A percentile compares a stretch with the other conserved stretches of the same genome.
phyloP scores from a whole-genome alignment of 2,329 filamentous ascomycete genomes.

The Talaromyces albobiverticillius region DNA sequence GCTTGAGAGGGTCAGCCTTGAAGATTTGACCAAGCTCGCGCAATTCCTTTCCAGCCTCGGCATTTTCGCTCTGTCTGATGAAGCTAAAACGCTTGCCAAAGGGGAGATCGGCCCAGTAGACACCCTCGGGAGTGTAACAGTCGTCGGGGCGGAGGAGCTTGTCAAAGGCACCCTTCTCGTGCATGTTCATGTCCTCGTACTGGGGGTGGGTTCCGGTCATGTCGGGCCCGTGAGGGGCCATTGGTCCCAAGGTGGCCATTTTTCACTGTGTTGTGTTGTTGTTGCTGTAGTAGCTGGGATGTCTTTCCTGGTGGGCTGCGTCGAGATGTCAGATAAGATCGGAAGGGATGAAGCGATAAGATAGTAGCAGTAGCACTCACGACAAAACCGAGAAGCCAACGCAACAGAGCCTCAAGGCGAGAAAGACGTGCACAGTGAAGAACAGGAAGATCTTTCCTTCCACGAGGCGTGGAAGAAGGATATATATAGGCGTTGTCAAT shows the following conservation, averaged over 20 bases:
- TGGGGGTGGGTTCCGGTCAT: constrained; percentile 44
- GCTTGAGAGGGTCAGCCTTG: constrained; percentile 80
- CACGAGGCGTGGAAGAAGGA: background rate
- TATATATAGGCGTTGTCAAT: background rate
- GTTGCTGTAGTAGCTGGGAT: background rate
- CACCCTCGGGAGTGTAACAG: constrained; percentile 74
- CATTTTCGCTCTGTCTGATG: constrained; percentile 68
- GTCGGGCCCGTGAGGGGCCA: constrained; percentile 48
- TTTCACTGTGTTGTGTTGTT: background rate
- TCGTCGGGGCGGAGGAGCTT: constrained; percentile 84
- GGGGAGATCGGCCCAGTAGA: constrained; percentile 90
- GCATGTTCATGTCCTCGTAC: constrained; percentile 52
- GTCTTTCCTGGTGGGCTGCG: background rate
- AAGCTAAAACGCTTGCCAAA: constrained; percentile 69
- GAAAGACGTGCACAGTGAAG: background rate
- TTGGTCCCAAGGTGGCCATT: constrained; percentile 39
- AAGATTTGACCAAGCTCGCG: constrained; percentile 69
- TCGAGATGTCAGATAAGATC: background rate
- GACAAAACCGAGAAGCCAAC: background rate
- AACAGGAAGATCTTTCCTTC: background rate
- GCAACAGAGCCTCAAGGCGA: background rate
- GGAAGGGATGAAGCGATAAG: background rate
- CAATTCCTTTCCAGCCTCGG: constrained; percentile 68
- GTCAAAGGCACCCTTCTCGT: constrained; percentile 66
- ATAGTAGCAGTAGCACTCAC: too few relatives aligned